phyloP scores from a whole-genome alignment of 768 basidiomycete species.

The Panaeolus cyanescens region DNA sequence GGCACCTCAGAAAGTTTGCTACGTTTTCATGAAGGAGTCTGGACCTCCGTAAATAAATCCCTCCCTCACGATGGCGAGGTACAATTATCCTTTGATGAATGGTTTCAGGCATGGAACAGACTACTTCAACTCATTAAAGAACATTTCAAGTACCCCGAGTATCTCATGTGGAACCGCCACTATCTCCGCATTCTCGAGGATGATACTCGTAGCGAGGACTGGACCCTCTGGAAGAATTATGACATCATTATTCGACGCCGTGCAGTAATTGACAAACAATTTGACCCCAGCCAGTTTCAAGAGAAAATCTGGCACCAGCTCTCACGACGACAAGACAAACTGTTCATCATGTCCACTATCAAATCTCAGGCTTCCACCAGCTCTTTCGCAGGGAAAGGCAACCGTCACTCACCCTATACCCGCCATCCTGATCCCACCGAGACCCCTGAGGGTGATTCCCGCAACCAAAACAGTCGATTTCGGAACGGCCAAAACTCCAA shows the following conservation, averaged over 20 bases:
- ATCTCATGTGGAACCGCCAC: slow-evolving; percentile 12
- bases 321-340: too few species aligned
- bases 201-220: slow-evolving; percentile 9
- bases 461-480: too few species aligned
- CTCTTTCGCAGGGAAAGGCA: too few species aligned
- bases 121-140: slow-evolving; percentile 13
- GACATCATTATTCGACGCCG: not conserved
- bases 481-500: too few species aligned
- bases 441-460: too few species aligned
- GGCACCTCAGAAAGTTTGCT: slow-evolving; percentile 1
- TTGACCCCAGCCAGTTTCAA: too few species aligned
- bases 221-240: not conserved
- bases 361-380: too few species aligned
- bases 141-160: slow-evolving; percentile 12
- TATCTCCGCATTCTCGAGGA: slow-evolving; percentile 10
- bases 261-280: too few species aligned
- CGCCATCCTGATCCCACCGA: too few species aligned
- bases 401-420: too few species aligned
- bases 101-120: slow-evolving; percentile 20
- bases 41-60: slow-evolving; percentile 10
- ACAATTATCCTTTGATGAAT: slow-evolving; percentile 19
- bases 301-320: too few species aligned
- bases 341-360: too few species aligned
- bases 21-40: not conserved
- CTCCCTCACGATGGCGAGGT: slow-evolving; percentile 13